phyloP scores from a whole-genome alignment of 2,329 filamentous ascomycete genomes.

The Dactylellina drechsleri region DNA sequence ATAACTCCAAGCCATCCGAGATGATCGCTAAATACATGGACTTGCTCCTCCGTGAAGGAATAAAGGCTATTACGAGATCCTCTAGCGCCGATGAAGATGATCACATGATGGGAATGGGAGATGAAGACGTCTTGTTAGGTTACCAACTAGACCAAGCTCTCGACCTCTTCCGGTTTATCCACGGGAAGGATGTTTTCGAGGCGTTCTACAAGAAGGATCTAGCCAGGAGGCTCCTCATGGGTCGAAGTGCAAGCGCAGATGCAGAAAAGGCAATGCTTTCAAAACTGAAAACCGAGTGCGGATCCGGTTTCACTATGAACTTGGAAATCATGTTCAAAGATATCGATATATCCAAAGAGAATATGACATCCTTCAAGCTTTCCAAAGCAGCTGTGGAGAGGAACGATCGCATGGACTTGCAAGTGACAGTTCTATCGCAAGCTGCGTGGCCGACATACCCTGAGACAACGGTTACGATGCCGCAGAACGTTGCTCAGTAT shows the following conservation, averaged over 20 bases:
- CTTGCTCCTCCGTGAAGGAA: slow-evolving; percentile 82
- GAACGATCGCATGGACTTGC: slow-evolving; percentile 72
- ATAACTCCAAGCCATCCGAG: slow-evolving; percentile 93
- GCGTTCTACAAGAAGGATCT: slow-evolving; percentile 99
- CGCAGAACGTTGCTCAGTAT: slow-evolving; percentile 77
- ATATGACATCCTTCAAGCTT: slow-evolving; percentile 87
- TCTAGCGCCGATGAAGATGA: slow-evolving; percentile 69
- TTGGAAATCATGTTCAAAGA: slow-evolving; percentile 99
- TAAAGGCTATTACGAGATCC: slow-evolving; percentile 76
- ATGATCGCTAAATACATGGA: slow-evolving; percentile 99
- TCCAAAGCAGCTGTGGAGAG: slow-evolving; percentile 70
- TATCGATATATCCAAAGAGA: slow-evolving; percentile 89
- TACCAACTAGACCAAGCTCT: slow-evolving; percentile 90
- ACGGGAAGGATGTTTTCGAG: slow-evolving; percentile 97
- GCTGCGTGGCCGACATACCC: slow-evolving; percentile 93
- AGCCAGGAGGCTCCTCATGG: slow-evolving; percentile 87
- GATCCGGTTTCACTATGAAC: slow-evolving; percentile 93
- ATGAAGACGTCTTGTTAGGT: slow-evolving; percentile 92
- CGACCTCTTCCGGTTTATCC: slow-evolving; percentile 94
- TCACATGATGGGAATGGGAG: slow-evolving; percentile 73
- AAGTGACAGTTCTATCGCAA: slow-evolving; percentile 88
- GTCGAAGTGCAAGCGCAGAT: slow-evolving; percentile 89
- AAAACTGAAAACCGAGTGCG: slow-evolving; percentile 77
- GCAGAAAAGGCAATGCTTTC: slow-evolving; percentile 95
- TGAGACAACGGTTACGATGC: slow-evolving; percentile 78